Evolutionary conservation across 371 early-diverging fungal species (phyloP).

Genomic region (Mortierella sp.): DNA sequence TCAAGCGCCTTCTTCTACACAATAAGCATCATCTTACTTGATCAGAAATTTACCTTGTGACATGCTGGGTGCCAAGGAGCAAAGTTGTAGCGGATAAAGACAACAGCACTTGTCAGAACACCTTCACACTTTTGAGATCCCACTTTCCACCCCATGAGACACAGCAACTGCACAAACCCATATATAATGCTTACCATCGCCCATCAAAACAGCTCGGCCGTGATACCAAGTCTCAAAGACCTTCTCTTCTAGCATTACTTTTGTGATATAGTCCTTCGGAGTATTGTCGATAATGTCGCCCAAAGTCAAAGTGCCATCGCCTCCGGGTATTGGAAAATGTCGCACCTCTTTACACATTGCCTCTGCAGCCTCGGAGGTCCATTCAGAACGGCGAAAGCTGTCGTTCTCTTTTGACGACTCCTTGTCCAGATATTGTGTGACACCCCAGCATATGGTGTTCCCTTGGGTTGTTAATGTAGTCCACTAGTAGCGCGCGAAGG

Average conservation of each 20-base stretch:
- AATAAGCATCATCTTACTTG: background rate
- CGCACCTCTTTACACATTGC: slow-evolving; percentile 19
- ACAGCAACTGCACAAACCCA: too few relatives aligned
- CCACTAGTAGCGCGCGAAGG: background rate
- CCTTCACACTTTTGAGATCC: too few relatives aligned
- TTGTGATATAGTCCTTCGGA: slow-evolving; percentile 13
- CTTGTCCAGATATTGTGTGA: slow-evolving; percentile 13
- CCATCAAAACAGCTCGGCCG: slow-evolving; percentile 20
- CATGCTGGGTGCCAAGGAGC: too few relatives aligned
- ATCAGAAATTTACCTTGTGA: slow-evolving; percentile 1
- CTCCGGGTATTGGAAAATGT: slow-evolving; percentile 9
- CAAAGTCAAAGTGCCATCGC: slow-evolving; percentile 13
- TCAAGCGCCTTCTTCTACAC: background rate
- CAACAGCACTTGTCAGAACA: too few relatives aligned
- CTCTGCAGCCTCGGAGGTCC: slow-evolving; percentile 14
- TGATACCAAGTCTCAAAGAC: slow-evolving; percentile 29
- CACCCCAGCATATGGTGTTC: slow-evolving; percentile 10
- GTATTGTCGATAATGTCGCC: slow-evolving; percentile 24
- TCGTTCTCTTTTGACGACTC: slow-evolving; percentile 5
- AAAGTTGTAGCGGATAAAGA: too few relatives aligned
- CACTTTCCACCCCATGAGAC: too few relatives aligned
- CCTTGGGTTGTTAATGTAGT: slow-evolving; percentile 9
- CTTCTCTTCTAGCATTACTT: slow-evolving; percentile 28
- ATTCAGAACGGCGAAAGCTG: slow-evolving; percentile 12
- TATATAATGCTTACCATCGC: slow-evolving; percentile 31